Conservation (phyloP, 1,284 basidiomycete species). For the Rhodofomes roseus region DNA sequence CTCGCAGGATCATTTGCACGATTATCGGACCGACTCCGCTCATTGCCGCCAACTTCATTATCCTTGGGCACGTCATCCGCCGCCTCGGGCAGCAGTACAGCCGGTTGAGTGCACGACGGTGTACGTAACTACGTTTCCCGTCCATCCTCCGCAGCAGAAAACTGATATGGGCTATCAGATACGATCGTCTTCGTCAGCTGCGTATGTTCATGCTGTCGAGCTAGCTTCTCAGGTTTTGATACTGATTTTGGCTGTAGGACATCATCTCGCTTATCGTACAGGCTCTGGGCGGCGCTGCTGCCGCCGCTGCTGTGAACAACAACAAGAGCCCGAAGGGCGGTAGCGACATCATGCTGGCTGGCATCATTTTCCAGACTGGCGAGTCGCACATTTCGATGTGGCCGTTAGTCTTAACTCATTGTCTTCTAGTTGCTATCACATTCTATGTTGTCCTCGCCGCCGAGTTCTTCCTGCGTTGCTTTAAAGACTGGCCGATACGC, state of each 20-base stretch:
- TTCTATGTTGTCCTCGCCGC: conserved; percentile 37
- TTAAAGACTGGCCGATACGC: conserved; percentile 35
- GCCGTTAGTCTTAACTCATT: background rate
- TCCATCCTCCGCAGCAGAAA: background rate
- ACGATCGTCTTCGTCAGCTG: conserved; percentile 46
- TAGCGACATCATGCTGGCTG: conserved; percentile 50
- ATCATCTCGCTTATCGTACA: conserved; percentile 50
- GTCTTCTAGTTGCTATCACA: conserved; percentile 36
- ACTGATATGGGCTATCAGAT: conserved; percentile 29
- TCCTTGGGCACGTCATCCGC: conserved; percentile 40
- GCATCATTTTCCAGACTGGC: conserved; percentile 55
- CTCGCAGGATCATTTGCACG: conserved; percentile 35
- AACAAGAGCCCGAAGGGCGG: conserved; percentile 28
- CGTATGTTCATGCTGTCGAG: conserved; percentile 27
- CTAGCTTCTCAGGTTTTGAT: background rate
- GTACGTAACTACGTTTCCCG: conserved; percentile 32
- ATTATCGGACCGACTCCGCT: conserved; percentile 47
- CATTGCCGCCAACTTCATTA: conserved; percentile 46
- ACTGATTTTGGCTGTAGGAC: conserved; percentile 36
- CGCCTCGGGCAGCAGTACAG: conserved; percentile 37
- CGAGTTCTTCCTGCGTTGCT: conserved; percentile 46
- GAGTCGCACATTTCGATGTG: conserved; percentile 8
- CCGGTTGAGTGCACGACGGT: conserved; percentile 29
- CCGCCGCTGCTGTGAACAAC: conserved; percentile 35
- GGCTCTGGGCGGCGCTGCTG: conserved; percentile 50